Conservation (phyloP, 2,329 filamentous ascomycete species). For the Verticillium nonalfalfae region DNA sequence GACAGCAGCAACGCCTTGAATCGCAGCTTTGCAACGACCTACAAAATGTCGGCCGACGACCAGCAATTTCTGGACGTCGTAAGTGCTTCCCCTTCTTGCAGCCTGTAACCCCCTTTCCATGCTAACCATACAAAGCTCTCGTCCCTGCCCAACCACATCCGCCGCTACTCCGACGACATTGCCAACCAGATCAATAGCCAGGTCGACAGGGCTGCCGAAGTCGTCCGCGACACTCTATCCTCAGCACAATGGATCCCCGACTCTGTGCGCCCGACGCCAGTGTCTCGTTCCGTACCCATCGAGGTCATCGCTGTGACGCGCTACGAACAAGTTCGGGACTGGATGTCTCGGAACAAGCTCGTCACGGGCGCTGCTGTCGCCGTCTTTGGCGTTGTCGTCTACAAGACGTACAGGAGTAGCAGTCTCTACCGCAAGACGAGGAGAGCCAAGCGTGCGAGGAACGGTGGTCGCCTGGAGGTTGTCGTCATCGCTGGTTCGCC, state of each 20-base stretch:
- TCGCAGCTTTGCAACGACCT: background rate
- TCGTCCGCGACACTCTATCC: constrained; percentile 63
- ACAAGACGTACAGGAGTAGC: constrained; percentile 41
- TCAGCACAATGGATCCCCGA: constrained; percentile 68
- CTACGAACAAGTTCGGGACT: constrained; percentile 56
- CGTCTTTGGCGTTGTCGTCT: constrained; percentile 59
- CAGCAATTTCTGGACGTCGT: constrained; percentile 74
- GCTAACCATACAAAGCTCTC: constrained; percentile 34
- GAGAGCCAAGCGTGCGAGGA: constrained; percentile 70
- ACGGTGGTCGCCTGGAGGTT: constrained; percentile 83
- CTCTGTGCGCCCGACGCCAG: constrained; percentile 54
- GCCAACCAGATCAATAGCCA: constrained; percentile 76
- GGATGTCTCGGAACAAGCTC: constrained; percentile 67
- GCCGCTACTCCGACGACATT: constrained; percentile 63
- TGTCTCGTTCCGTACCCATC: constrained; percentile 25
- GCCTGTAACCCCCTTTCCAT: background rate
- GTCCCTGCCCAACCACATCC: constrained; percentile 55
- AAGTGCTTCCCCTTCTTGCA: constrained; percentile 24
- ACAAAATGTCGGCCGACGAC: constrained; percentile 74
- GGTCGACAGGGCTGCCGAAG: constrained; percentile 68
- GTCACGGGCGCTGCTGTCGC: constrained; percentile 66
- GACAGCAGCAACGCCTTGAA: background rate
- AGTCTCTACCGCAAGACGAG: constrained; percentile 60
- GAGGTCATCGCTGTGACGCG: constrained; percentile 24
- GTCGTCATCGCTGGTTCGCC: constrained; percentile 84